Base-by-base conservation (phyloP, 495 filamentous ascomycete species). In the Paragyromitra xinjiangensis region DNA sequence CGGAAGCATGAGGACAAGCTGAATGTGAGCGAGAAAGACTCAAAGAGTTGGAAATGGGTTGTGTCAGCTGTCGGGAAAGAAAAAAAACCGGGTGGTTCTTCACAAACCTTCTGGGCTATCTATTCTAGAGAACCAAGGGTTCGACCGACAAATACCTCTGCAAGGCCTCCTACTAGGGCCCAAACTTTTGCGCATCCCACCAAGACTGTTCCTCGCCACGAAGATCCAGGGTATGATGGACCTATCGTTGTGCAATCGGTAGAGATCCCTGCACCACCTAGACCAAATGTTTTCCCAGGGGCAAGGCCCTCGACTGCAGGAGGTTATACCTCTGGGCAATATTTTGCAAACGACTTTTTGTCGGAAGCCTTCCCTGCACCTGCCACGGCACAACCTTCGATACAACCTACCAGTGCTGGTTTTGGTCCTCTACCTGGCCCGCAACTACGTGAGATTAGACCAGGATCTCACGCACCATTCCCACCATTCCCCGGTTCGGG, bases 71-170 rank as follows among this genome's bases (percentile, higher is more conserved):
- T 82, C 50, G 80, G 80, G 26, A 81, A 82, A 45, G 69, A 82
- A 42, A 81, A 81, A 59, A 69, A 81, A 3, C 56, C 69, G 44
- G 42, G 72, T 26, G 58, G 61, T 37, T 51, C 79, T 12, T 58
- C 67, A 14, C 75, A 82, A 26, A 79, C 80, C 3, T 82, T 81
- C 53, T 82, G 80, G 80, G 80, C 80, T 6, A 82, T 82, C 37
- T 82, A 82, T 50, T 81, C 77, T 19, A 56, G 76, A 64, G 69
- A 78, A 19, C 61, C 80, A 48, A 81, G 40, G 58, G 61, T 53
- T 50, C 61, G 74, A 42, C 74, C 74, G 44, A 55, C 51, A 26
- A 66, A 14, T 29, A 64, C 74, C 42, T 26, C 74, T 8, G 61
- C 59, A 51, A 77, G 59, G 19, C 69, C 74, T 50, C 69, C 51